These are phyloP conservation scores for Cyberlindnera veronae DNA, from an alignment of 805 yeast genomes.

Conservation along the genomic window DNA sequence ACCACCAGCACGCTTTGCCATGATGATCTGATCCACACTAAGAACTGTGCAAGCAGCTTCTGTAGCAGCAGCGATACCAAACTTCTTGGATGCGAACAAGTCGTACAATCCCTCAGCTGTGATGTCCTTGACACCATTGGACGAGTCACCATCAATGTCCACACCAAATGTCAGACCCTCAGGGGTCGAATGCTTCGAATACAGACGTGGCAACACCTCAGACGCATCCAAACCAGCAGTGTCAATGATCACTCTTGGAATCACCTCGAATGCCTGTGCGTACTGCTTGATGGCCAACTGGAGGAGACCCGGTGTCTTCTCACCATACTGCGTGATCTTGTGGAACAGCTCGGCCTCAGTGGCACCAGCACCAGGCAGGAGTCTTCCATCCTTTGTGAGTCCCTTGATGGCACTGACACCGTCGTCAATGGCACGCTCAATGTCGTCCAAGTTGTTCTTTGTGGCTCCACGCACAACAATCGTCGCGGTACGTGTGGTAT, in stretches of 20 bases:
- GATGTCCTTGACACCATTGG: slow-evolving; percentile 70
- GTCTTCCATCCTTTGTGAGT: slow-evolving; percentile 71
- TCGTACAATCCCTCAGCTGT: slow-evolving; percentile 70
- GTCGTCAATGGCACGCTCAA: slow-evolving; percentile 96
- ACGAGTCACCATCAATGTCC: slow-evolving; percentile 74
- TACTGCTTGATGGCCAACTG: slow-evolving; percentile 93
- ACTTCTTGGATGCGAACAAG: slow-evolving; percentile 71
- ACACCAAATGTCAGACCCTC: slow-evolving; percentile 49
- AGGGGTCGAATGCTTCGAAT: slow-evolving; percentile 74
- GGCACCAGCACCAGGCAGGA: slow-evolving; percentile 96
- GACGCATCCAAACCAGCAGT: slow-evolving; percentile 91
- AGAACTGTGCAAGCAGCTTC: slow-evolving; percentile 91
- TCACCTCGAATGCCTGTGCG: slow-evolving; percentile 91
- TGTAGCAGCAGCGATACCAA: slow-evolving; percentile 90
- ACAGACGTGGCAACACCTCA: slow-evolving; percentile 83
- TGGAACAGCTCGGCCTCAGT: slow-evolving; percentile 84
- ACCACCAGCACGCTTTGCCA: slow-evolving; percentile 99
- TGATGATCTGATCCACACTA: slow-evolving; percentile 93
- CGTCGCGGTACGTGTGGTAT: slow-evolving; percentile 78
- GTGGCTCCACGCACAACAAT: slow-evolving; percentile 96
- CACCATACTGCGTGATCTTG: slow-evolving; percentile 80
- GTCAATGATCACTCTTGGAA: slow-evolving; percentile 90
- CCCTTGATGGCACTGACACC: slow-evolving; percentile 93
- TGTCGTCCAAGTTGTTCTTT: slow-evolving; percentile 86
- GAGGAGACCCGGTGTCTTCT: slow-evolving; percentile 86